Evolutionary conservation across 2,329 filamentous ascomycete genomes (phyloP).

Genomic region (Elsinoe ampelina): DNA sequence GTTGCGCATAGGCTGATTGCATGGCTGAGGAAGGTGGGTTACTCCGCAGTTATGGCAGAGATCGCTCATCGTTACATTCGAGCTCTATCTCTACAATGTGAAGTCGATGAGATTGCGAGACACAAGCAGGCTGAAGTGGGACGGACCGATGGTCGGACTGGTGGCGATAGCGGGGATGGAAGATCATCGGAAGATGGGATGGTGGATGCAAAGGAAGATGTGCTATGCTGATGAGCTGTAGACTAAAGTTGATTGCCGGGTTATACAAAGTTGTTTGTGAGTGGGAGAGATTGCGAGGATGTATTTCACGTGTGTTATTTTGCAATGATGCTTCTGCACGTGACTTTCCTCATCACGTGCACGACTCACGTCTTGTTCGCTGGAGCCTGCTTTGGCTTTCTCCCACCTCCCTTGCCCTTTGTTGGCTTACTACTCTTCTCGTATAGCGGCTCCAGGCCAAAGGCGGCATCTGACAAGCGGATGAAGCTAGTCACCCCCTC

Average conservation of each 20-base stretch:
- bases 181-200: no score
- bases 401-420: conserved; percentile 32
- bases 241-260: no score
- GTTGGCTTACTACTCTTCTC: conserved; percentile 43
- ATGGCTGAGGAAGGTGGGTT: neutral
- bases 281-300: neutral
- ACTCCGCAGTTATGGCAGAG: conserved; percentile 16
- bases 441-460: conserved; percentile 61
- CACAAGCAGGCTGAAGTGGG: no score
- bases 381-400: conserved; percentile 20
- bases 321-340: neutral
- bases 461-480: conserved; percentile 68
- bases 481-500: conserved; percentile 84
- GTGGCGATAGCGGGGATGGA: no score
- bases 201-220: no score
- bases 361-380: neutral
- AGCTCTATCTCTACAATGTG: no score
- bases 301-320: neutral
- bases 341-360: neutral
- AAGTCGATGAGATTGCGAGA: no score
- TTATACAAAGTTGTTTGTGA: neutral
- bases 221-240: no score
- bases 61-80: conserved; percentile 10
- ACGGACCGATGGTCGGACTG: no score
- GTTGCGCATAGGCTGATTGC: neutral